phyloP scores from a whole-genome alignment of 495 filamentous ascomycete species.

The Penicillium pancosmium region DNA sequence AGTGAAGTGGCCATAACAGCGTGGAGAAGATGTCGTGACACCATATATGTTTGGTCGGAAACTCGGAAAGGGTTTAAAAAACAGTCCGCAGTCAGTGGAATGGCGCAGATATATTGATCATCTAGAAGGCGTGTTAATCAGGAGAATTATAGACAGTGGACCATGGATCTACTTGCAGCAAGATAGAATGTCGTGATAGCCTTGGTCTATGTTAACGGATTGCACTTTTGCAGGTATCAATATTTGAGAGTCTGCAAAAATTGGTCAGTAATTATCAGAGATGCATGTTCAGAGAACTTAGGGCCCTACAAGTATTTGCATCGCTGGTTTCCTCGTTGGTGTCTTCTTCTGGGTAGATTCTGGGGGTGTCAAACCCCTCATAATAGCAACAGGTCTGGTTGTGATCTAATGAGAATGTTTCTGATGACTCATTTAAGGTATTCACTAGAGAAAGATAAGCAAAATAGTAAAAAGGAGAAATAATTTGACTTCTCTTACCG shows the following conservation, averaged over 20 bases:
- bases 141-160: not conserved
- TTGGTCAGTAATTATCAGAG: not conserved
- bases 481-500: too few relatives aligned
- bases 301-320: too few relatives aligned
- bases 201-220: not conserved
- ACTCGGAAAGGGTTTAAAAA: not conserved
- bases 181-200: not conserved
- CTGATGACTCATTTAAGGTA: too few relatives aligned
- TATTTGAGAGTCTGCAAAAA: not conserved
- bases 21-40: not conserved
- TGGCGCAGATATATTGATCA: not conserved
- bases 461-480: too few relatives aligned
- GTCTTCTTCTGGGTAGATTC: too few relatives aligned
- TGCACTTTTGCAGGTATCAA: not conserved
- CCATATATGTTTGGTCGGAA: not conserved
- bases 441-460: too few relatives aligned
- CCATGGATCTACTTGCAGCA: not conserved
- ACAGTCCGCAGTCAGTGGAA: not conserved
- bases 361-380: too few relatives aligned
- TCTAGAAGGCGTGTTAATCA: not conserved
- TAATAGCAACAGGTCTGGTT: too few relatives aligned
- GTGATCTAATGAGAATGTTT: too few relatives aligned
- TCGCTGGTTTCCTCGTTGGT: too few relatives aligned
- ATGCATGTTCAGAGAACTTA: not conserved
- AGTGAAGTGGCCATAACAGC: not conserved